Evolutionary conservation across 768 basidiomycete species (phyloP).

Genomic region (Antrodiella citrinella): DNA sequence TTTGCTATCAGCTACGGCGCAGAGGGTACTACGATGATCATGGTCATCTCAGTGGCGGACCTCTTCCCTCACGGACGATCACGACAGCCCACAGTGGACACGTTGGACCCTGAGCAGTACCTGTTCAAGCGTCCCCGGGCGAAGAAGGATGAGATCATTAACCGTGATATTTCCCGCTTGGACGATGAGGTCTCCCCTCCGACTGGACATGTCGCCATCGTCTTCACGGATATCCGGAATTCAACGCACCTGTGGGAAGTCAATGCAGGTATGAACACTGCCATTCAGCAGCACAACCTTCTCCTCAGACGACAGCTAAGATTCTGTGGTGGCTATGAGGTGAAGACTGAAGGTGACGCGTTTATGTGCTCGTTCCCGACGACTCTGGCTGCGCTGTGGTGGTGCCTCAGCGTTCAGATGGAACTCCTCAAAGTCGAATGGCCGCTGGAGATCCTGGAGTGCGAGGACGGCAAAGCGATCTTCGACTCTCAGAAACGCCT

Average conservation of each 20-base stretch:
- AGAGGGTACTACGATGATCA: conserved; percentile 92
- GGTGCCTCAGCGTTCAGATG: conserved; percentile 81
- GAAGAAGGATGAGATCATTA: conserved; percentile 42
- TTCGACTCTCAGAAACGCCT: conserved; percentile 56
- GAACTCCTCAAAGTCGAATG: conserved; percentile 76
- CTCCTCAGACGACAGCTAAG: conserved; percentile 81
- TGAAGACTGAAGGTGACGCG: conserved; percentile 98
- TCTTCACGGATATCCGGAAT: conserved; percentile 97
- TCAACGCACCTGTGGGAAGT: conserved; percentile 96
- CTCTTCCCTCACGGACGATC: conserved; percentile 47
- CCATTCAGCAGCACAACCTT: conserved; percentile 84
- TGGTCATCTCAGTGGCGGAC: conserved; percentile 84
- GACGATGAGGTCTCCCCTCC: conserved; percentile 80
- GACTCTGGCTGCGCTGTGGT: conserved; percentile 79
- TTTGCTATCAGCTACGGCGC: conserved; percentile 97
- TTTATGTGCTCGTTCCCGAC: conserved; percentile 99
- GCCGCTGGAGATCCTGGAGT: conserved; percentile 91
- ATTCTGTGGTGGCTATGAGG: conserved; percentile 93
- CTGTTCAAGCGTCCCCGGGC: conserved; percentile 18
- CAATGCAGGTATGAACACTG: conserved; percentile 91
- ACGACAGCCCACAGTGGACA: conserved; percentile 38
- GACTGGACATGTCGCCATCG: conserved; percentile 79
- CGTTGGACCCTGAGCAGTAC: conserved; percentile 34
- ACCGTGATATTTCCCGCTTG: conserved; percentile 55
- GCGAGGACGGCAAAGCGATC: conserved; percentile 81